Conservation (phyloP, 768 basidiomycete species). For the Pleurotus ostreatus region DNA sequence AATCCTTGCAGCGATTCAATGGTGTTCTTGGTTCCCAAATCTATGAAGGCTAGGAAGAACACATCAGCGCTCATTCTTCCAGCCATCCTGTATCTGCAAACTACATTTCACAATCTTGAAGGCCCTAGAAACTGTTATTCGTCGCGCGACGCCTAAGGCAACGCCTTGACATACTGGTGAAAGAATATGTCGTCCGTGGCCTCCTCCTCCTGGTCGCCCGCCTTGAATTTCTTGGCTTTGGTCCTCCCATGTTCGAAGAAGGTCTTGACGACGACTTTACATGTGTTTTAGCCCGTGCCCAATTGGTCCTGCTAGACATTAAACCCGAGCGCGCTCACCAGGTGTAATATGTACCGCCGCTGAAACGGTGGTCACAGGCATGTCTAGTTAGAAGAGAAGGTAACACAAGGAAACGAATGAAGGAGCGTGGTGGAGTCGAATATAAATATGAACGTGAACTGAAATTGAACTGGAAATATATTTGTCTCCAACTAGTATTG, state of each 20-base stretch:
- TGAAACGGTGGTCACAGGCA: slow-evolving; percentile 53
- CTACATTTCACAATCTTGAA: slow-evolving; percentile 64
- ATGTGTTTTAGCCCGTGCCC: neutral
- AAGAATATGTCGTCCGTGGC: slow-evolving; percentile 62
- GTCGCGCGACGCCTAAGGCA: neutral
- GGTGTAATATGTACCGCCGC: slow-evolving; percentile 53
- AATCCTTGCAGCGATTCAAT: slow-evolving; percentile 71
- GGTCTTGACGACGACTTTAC: slow-evolving; percentile 50
- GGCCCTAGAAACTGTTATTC: slow-evolving; percentile 32
- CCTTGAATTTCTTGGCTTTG: slow-evolving; percentile 34
- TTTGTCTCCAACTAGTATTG: too few relatives aligned
- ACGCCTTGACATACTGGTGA: slow-evolving; percentile 49
- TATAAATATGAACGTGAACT: too few relatives aligned
- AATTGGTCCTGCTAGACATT: neutral
- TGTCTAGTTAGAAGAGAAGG: slow-evolving; percentile 12
- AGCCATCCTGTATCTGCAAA: neutral
- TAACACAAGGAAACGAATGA: neutral
- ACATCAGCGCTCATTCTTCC: neutral
- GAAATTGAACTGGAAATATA: too few relatives aligned
- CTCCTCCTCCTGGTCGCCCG: slow-evolving; percentile 35
- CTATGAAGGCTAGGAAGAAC: slow-evolving; percentile 49
- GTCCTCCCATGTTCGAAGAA: slow-evolving; percentile 43
- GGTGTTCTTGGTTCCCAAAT: slow-evolving; percentile 59
- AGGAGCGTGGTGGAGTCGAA: neutral
- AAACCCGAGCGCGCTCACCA: slow-evolving; percentile 25